Percentiles rank a stretch among this genome's conserved stretches.
phyloP scores from a whole-genome alignment of 2,329 filamentous ascomycete genomes.

The Lithohypha guttulata region DNA sequence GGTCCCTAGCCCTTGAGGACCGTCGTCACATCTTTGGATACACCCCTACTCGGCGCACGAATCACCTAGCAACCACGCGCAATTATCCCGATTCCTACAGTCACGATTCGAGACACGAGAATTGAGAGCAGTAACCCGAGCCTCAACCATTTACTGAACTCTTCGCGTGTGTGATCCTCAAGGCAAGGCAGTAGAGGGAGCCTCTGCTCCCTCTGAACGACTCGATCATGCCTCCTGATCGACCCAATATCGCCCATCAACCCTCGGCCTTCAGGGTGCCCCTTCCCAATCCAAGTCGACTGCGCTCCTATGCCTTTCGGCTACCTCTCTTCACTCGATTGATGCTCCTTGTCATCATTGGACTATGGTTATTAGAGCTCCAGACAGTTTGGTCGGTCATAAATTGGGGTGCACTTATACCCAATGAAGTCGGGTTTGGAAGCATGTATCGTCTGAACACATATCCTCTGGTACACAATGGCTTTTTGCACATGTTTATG shows the following conservation, averaged over 20 bases:
- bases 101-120: too few relatives aligned
- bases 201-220: too few relatives aligned
- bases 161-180: too few relatives aligned
- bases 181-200: too few relatives aligned
- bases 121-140: too few relatives aligned
- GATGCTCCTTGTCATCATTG: slow-evolving; percentile 54
- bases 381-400: slow-evolving; percentile 61
- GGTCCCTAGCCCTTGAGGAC: too few relatives aligned
- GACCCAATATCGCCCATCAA: not conserved
- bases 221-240: slow-evolving; percentile 5
- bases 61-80: too few relatives aligned
- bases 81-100: too few relatives aligned
- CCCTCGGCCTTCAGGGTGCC: slow-evolving; percentile 28
- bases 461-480: slow-evolving; percentile 75
- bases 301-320: slow-evolving; percentile 70
- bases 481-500: slow-evolving; percentile 67
- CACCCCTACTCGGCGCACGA: too few relatives aligned
- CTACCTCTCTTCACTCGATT: slow-evolving; percentile 79
- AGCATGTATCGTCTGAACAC: slow-evolving; percentile 89
- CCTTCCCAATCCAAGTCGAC: slow-evolving; percentile 58
- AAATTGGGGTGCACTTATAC: slow-evolving; percentile 69
- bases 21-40: too few relatives aligned
- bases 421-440: slow-evolving; percentile 67
- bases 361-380: slow-evolving; percentile 58
- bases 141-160: too few relatives aligned